Evolutionary conservation across 2,329 filamentous ascomycete genomes (phyloP).

Genomic region (Penicillium occitanis): DNA sequence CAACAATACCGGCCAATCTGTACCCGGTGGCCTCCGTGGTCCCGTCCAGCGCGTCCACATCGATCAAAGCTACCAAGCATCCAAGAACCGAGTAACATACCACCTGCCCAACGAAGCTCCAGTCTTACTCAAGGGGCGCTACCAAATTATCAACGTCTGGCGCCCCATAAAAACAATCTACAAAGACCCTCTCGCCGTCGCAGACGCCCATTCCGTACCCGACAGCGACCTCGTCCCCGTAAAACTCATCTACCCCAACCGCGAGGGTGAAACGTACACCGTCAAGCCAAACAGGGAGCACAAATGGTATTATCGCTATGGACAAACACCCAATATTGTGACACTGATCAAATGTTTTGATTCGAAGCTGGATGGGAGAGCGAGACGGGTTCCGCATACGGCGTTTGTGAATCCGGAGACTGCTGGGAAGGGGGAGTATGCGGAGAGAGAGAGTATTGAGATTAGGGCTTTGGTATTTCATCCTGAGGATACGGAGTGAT

Average conservation of each 20-base stretch:
- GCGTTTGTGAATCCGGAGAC: conserved; percentile 55
- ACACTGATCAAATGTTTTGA: conserved; percentile 64
- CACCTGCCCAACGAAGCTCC: conserved; percentile 48
- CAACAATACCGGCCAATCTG: conserved; percentile 31
- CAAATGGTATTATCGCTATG: conserved; percentile 56
- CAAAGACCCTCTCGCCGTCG: conserved; percentile 57
- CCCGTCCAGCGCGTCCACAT: conserved; percentile 55
- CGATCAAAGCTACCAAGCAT: conserved; percentile 51
- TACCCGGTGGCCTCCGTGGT: conserved; percentile 32
- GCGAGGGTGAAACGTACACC: conserved; percentile 52
- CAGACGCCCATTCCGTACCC: conserved; percentile 51
- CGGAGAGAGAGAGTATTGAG: conserved; percentile 56
- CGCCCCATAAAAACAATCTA: conserved; percentile 52
- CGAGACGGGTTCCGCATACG: conserved; percentile 56
- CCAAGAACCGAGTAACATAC: conserved; percentile 44
- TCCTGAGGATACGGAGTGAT: conserved; percentile 37
- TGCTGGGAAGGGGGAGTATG: conserved; percentile 30
- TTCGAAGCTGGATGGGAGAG: conserved; percentile 55
- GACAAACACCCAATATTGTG: conserved; percentile 55
- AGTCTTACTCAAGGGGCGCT: conserved; percentile 44
- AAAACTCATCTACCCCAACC: conserved; percentile 53
- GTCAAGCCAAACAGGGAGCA: conserved; percentile 47
- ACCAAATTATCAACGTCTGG: conserved; percentile 55
- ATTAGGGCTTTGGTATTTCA: conserved; percentile 56
- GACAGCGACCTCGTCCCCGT: conserved; percentile 54